phyloP scores from a whole-genome alignment of 1,139 yeast genomes.

The Suhomyces guaymorum region DNA sequence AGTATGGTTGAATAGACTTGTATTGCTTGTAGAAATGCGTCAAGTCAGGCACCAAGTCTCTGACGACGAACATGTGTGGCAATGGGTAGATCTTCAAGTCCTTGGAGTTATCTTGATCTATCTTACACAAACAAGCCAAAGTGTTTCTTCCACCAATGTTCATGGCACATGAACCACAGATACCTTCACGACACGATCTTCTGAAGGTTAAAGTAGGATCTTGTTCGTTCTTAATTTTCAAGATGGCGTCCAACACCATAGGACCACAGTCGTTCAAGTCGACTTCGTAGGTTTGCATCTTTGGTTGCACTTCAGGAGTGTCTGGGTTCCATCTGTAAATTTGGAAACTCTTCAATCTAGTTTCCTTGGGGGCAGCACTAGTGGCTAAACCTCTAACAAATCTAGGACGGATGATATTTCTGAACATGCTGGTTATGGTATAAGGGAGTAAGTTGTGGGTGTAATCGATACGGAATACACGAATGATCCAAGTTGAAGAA shows the following conservation, averaged over 20 bases:
- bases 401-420: constrained; percentile 22
- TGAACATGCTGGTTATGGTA: constrained; percentile 20
- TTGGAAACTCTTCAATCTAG: constrained; percentile 74
- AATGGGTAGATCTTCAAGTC: constrained; percentile 90
- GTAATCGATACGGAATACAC: constrained; percentile 1
- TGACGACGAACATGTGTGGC: constrained; percentile 97
- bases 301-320: constrained; percentile 90
- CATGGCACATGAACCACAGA: constrained; percentile 99
- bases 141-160: constrained; percentile 98
- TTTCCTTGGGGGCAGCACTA: constrained; percentile 38
- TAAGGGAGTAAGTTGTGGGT: neutral
- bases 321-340: constrained; percentile 99
- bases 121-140: constrained; percentile 92
- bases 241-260: constrained; percentile 92
- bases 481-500: neutral
- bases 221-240: constrained; percentile 94
- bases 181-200: constrained; percentile 99
- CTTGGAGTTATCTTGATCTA: constrained; percentile 74
- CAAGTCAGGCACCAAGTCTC: constrained; percentile 96
- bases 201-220: constrained; percentile 94
- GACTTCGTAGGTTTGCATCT: constrained; percentile 76
- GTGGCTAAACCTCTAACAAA: constrained; percentile 45
- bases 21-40: constrained; percentile 98
- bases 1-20: constrained; percentile 95
- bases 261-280: constrained; percentile 95